Evolutionary conservation across 2,329 filamentous ascomycete genomes (phyloP).

Genomic region (Sporothrix schenckii): DNA sequence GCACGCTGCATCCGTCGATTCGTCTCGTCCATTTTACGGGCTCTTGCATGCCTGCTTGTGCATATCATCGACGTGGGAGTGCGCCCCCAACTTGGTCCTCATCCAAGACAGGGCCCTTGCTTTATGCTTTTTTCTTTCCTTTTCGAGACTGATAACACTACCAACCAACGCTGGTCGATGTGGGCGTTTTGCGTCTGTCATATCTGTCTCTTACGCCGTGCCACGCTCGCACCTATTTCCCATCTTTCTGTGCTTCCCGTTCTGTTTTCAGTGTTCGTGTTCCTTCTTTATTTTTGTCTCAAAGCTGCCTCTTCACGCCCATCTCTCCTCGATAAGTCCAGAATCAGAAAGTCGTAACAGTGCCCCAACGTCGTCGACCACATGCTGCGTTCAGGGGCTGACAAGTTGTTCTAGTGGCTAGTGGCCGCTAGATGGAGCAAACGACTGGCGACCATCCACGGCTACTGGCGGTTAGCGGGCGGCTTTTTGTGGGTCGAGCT

Average conservation of each 20-base stretch:
- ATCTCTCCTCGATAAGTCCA: background rate
- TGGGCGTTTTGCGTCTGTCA: conserved; percentile 22
- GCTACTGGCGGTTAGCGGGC: conserved; percentile 21
- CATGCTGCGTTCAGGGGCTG: conserved; percentile 9
- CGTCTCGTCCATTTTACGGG: background rate
- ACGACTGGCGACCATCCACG: conserved; percentile 12
- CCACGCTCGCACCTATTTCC: background rate
- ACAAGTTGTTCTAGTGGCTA: conserved; percentile 4
- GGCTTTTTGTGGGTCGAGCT: conserved; percentile 15
- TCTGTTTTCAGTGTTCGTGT: background rate
- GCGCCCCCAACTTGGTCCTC: conserved; percentile 25
- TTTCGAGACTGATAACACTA: background rate
- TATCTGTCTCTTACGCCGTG: background rate
- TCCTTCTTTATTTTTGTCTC: background rate
- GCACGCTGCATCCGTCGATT: background rate
- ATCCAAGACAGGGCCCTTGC: background rate
- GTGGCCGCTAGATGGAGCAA: background rate
- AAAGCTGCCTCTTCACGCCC: conserved; percentile 4
- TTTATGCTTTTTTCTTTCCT: background rate
- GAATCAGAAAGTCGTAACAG: background rate
- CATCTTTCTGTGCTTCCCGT: background rate
- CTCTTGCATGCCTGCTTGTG: conserved; percentile 20
- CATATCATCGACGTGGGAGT: conserved; percentile 15
- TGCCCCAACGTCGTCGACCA: background rate
- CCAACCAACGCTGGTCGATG: conserved; percentile 20